Evolutionary conservation across 768 basidiomycete species (phyloP), one percentile per base, ranked within the genome.

Genomic region (Termitomyces sp.): DNA sequence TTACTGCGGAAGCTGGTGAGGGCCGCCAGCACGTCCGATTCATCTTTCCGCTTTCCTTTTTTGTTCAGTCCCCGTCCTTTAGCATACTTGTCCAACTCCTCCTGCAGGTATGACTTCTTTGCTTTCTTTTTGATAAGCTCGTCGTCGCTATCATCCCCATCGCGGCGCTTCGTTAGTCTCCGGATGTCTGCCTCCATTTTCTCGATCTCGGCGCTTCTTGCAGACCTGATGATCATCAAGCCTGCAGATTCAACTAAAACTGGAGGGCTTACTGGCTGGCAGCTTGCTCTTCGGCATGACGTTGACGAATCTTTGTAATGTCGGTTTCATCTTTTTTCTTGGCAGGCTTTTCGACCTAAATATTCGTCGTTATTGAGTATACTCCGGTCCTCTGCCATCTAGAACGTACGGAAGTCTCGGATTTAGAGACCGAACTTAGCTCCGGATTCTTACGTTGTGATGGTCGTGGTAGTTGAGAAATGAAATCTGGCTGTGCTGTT

Each of bases 101-200:
- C 87, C 61, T 86, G 84, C 16, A 96, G 74, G 50, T 86, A 83
- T 0, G 92, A 94, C 59, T 83, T 82, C 58, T 85, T 86, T 54
- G 73, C 69, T 56, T 84, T 85, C 63, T 76, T 83, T 60, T 67
- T 79, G 18, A 80, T 68, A 16, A 70, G 78, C 45, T 92, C 88
- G 33, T 88, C 88, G 64, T 88, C 88, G 44, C 81, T 85, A 26
- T 78, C 79, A 14, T 76, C 75, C 1, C 77, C 82, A 28, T 77
- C 80, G 9, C 80, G 81, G 44, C 78, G 80, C 60, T 85, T 84
- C 30, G 83, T 77, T 7, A 96, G 82, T 60, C 83, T 87, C 26
- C 91, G 87, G 56, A 98, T 89, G 46, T 93, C 90, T 7, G 84
- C 85, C 70, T 98, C 92, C 86, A 98, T 91, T 64, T 82, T 87